These are phyloP conservation scores for Dendrostoma leiphaemia DNA, from an alignment of 2,329 filamentous ascomycete species.

Conservation along the genomic window DNA sequence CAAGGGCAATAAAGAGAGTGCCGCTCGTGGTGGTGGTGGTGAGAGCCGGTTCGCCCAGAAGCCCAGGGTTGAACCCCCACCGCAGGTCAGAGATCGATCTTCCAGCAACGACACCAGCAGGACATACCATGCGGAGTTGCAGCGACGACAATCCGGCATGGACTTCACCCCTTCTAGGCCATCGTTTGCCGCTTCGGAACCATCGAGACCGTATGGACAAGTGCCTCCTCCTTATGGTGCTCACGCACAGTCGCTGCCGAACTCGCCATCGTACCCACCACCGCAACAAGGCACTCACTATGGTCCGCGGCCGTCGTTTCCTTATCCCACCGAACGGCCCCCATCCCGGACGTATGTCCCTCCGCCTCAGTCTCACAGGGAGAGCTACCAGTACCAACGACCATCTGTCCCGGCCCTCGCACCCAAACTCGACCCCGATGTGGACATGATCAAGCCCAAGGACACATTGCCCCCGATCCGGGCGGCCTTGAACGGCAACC, in stretches of 20 bases:
- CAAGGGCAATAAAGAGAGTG: conserved; percentile 25
- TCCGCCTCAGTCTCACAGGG: conserved; percentile 16
- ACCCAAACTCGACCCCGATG: conserved; percentile 12
- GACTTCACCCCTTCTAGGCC: conserved; percentile 31
- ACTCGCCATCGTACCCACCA: conserved; percentile 31
- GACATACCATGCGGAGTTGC: conserved; percentile 28
- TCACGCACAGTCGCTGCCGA: conserved; percentile 29
- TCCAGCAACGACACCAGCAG: conserved; percentile 31
- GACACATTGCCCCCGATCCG: conserved; percentile 15
- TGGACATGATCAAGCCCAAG: conserved; percentile 5
- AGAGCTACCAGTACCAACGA: conserved; percentile 12
- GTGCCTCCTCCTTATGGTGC: conserved; percentile 25
- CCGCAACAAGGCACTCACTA: conserved; percentile 21
- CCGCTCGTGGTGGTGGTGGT: conserved; percentile 24
- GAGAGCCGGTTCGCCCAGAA: conserved; percentile 31
- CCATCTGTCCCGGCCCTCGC: conserved; percentile 9
- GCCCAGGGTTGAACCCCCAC: conserved; percentile 31
- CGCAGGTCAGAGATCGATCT: conserved; percentile 30
- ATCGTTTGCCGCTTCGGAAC: conserved; percentile 19
- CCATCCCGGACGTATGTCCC: conserved; percentile 27
- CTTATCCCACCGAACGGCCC: conserved; percentile 25
- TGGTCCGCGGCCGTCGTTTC: conserved; percentile 13
- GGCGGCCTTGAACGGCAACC: background rate
- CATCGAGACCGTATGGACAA: conserved; percentile 22
- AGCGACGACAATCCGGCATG: conserved; percentile 30